Conservation (phyloP, 257 asterid species). For the Solanum ossicruentum region DNA sequence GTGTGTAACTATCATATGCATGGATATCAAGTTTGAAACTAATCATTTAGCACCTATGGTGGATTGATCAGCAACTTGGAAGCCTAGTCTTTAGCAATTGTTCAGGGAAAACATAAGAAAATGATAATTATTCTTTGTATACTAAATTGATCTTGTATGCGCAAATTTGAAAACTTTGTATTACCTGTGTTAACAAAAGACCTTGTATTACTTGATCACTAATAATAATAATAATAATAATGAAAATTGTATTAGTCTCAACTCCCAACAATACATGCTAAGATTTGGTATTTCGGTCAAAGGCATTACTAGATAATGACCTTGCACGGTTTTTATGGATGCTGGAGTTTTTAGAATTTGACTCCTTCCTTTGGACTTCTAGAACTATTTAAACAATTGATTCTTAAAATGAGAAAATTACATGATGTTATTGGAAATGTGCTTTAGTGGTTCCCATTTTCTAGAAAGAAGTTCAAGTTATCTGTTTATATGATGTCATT, state of each 20-base stretch:
- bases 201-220: no score
- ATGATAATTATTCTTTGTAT: not conserved
- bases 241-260: not conserved
- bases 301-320: not conserved
- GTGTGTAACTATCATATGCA: not conserved
- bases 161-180: not conserved
- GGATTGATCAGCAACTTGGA: not conserved
- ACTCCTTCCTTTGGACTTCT: not conserved
- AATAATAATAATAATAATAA: no score
- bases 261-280: not conserved
- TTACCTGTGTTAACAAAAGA: not conserved
- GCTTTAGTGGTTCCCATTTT: not conserved
- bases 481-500: not conserved
- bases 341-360: not conserved
- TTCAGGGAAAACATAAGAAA: not conserved
- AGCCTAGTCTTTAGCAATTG: not conserved
- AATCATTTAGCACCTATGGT: not conserved
- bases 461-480: not conserved
- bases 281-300: not conserved
- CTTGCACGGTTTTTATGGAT: not conserved
- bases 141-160: not conserved
- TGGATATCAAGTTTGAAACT: not conserved
- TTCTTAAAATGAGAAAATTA: not conserved
- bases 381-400: not conserved
- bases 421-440: not conserved